Conservation (phyloP, 1,284 basidiomycete genomes). For the Xerocomus amazonicus region DNA sequence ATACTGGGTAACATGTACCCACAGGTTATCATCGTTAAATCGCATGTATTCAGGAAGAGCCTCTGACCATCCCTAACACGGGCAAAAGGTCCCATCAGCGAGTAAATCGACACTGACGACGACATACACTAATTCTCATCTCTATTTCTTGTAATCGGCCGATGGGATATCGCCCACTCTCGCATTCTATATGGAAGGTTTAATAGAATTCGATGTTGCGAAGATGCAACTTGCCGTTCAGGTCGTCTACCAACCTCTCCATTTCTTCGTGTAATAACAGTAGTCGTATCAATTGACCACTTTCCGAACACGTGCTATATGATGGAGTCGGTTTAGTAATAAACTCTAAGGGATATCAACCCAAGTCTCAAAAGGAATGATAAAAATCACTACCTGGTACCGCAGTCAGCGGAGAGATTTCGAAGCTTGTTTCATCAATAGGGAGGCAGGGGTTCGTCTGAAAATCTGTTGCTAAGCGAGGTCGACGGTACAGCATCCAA, state of each 20-base stretch:
- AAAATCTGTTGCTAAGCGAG: slow-evolving; percentile 45
- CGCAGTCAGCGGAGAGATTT: slow-evolving; percentile 57
- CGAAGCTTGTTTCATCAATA: slow-evolving; percentile 73
- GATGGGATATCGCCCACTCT: slow-evolving; percentile 21
- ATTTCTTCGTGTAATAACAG: slow-evolving; percentile 58
- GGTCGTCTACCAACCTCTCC: slow-evolving; percentile 46
- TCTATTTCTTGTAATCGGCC: slow-evolving; percentile 27
- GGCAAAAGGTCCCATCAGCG: slow-evolving; percentile 4
- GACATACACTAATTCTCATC: slow-evolving; percentile 24
- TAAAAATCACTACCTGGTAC: slow-evolving; percentile 48
- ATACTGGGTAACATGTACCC: slow-evolving; percentile 69
- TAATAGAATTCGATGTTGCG: slow-evolving; percentile 2
- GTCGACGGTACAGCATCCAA: slow-evolving; percentile 49
- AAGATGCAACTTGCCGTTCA: slow-evolving; percentile 18
- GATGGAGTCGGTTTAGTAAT: slow-evolving; percentile 55
- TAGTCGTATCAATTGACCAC: slow-evolving; percentile 67
- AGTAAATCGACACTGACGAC: neutral
- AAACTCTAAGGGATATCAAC: slow-evolving; percentile 47
- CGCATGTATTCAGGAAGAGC: slow-evolving; percentile 64
- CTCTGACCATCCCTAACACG: slow-evolving; percentile 55
- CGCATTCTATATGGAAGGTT: slow-evolving; percentile 18
- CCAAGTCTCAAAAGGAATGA: neutral
- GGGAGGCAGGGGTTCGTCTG: slow-evolving; percentile 66
- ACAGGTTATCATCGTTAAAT: slow-evolving; percentile 62
- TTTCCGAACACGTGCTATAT: slow-evolving; percentile 47